These are phyloP conservation scores for Coelastrella sp. DNA, from an alignment of 139 green algal genomes.

Conservation along the genomic window DNA sequence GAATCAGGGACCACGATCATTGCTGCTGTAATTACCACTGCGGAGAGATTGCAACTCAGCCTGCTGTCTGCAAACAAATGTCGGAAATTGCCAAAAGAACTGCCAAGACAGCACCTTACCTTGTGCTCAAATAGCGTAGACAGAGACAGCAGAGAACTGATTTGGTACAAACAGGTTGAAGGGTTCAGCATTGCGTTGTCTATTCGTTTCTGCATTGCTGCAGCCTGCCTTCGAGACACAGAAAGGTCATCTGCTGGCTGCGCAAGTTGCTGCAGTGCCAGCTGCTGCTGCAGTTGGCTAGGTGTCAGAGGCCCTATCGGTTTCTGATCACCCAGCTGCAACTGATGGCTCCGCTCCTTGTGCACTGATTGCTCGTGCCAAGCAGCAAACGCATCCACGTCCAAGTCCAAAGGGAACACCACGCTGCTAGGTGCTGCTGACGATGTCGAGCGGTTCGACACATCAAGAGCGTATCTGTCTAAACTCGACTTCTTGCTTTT, in stretches of 20 bases:
- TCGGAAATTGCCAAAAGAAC: neutral
- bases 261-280: conserved; percentile 15
- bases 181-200: conserved; percentile 33
- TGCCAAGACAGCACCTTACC: neutral
- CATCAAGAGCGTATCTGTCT: conserved; percentile 4
- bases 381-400: neutral
- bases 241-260: conserved; percentile 1
- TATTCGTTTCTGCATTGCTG: conserved; percentile 16
- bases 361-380: conserved; percentile 10
- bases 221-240: neutral
- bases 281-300: conserved; percentile 19
- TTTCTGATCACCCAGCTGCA: neutral
- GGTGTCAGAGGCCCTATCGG: neutral
- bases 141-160: conserved; percentile 45
- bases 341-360: neutral
- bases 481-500: neutral
- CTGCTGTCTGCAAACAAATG: neutral
- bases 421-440: conserved; percentile 19
- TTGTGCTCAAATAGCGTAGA: conserved; percentile 53
- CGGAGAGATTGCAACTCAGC: neutral
- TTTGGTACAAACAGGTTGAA: conserved; percentile 33
- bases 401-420: conserved; percentile 40
- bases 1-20: too few relatives aligned
- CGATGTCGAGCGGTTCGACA: neutral
- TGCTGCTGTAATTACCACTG: too few relatives aligned